phyloP scores from a whole-genome alignment of 176 grass and related monocot species.

The Zoysia japonica region DNA sequence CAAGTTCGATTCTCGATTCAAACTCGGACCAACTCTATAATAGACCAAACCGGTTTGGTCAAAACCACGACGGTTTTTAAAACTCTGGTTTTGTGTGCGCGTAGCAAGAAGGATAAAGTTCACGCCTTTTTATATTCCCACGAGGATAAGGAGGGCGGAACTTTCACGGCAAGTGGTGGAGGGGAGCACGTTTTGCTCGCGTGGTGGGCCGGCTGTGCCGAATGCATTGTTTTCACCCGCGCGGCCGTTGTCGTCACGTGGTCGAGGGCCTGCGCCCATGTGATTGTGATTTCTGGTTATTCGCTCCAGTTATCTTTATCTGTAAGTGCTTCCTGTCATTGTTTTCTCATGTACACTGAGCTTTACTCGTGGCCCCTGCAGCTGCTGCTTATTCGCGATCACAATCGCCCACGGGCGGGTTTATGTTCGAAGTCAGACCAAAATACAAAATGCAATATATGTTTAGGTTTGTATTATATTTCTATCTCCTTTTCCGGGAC shows the following conservation, averaged over 20 bases:
- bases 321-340: background rate
- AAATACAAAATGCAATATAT: no score
- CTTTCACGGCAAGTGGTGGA: background rate
- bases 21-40: no score
- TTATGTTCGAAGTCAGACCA: no score
- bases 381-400: no score
- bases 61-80: no score
- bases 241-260: conserved; percentile 28
- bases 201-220: background rate
- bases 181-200: conserved; percentile 50
- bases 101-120: background rate
- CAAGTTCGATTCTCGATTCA: no score
- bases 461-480: no score
- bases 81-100: background rate
- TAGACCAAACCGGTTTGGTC: no score
- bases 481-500: no score
- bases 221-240: conserved; percentile 3
- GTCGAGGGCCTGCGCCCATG: background rate
- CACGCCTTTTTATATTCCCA: background rate
- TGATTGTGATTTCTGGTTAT: background rate
- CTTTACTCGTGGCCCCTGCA: no score
- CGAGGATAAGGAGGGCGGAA: background rate
- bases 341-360: background rate
- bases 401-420: no score
- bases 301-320: background rate